These are phyloP conservation scores for Lupinus albus DNA, from an alignment of 306 rosid species.

Conservation along the genomic window DNA sequence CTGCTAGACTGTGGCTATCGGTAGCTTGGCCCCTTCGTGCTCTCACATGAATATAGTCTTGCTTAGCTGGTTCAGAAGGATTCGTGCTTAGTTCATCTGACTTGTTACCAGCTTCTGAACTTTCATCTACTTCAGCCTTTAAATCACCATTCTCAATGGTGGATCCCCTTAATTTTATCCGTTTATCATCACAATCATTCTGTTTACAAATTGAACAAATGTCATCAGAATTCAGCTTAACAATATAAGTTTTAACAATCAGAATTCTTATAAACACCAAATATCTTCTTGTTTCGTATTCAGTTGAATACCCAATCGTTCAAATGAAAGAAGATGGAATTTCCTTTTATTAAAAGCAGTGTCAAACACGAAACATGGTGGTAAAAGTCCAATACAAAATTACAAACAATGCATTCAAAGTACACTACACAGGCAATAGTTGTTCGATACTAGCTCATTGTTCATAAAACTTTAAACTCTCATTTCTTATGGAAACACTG, in stretches of 20 bases:
- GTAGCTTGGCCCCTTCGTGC: conserved; percentile 98
- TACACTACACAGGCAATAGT: neutral
- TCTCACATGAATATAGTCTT: conserved; percentile 87
- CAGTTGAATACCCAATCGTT: neutral
- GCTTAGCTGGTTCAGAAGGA: conserved; percentile 74
- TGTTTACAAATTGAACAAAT: conserved; percentile 42
- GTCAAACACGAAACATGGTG: neutral
- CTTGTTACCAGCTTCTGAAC: conserved; percentile 59
- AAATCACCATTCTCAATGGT: conserved; percentile 44
- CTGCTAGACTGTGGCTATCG: conserved; percentile 93
- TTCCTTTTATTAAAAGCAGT: no score
- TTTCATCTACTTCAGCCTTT: conserved; percentile 66
- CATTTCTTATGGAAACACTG: neutral
- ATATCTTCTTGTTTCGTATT: neutral
- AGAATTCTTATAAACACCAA: neutral
- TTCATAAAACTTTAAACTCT: neutral
- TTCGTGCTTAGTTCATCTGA: conserved; percentile 49
- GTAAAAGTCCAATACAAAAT: neutral
- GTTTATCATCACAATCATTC: conserved; percentile 57
- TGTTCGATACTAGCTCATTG: neutral
- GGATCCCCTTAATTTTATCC: conserved; percentile 56
- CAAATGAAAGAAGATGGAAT: no score
- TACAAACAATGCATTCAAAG: neutral
- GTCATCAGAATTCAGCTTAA: conserved; percentile 29
- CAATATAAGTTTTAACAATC: neutral